Evolutionary conservation across 2,329 filamentous ascomycete genomes (phyloP).

Genomic region (Alternaria arbusti): DNA sequence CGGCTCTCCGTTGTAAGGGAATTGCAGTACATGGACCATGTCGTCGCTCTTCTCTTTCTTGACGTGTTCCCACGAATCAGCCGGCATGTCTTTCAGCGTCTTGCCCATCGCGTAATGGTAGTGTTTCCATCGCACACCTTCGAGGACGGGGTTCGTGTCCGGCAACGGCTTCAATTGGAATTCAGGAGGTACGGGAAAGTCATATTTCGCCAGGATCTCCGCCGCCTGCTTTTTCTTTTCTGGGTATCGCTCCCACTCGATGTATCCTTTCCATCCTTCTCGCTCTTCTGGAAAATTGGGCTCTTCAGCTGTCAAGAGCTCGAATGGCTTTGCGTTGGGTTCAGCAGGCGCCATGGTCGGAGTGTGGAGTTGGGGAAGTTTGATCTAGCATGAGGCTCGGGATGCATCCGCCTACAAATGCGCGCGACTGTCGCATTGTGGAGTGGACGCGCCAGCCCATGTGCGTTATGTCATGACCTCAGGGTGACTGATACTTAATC

Average conservation of each 20-base stretch:
- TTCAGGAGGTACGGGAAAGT: conserved; percentile 57
- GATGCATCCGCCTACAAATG: not conserved
- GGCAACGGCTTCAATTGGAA: conserved; percentile 53
- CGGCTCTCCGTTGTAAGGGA: conserved; percentile 57
- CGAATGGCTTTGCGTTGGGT: conserved; percentile 37
- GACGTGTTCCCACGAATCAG: conserved; percentile 60
- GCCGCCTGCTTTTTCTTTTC: conserved; percentile 69
- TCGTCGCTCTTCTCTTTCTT: conserved; percentile 54
- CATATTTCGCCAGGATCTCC: conserved; percentile 60
- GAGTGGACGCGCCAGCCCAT: not conserved
- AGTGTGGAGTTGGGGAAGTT: not conserved
- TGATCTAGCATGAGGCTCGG: not conserved
- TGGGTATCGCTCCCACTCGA: conserved; percentile 61
- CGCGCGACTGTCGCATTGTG: not conserved
- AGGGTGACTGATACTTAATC: conserved; percentile 11
- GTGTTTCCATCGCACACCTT: conserved; percentile 56
- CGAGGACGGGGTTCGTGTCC: conserved; percentile 52
- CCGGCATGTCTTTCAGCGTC: conserved; percentile 55
- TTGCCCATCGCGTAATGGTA: conserved; percentile 54
- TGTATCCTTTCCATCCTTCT: conserved; percentile 61
- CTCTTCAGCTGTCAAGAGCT: conserved; percentile 30
- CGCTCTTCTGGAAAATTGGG: conserved; percentile 52
- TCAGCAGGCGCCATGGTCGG: conserved; percentile 41
- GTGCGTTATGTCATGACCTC: conserved; percentile 16
- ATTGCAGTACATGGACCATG: conserved; percentile 57